Base-by-base conservation (phyloP, 169 alveolate genomes). In the Cryptosporidium ubiquitum region DNA sequence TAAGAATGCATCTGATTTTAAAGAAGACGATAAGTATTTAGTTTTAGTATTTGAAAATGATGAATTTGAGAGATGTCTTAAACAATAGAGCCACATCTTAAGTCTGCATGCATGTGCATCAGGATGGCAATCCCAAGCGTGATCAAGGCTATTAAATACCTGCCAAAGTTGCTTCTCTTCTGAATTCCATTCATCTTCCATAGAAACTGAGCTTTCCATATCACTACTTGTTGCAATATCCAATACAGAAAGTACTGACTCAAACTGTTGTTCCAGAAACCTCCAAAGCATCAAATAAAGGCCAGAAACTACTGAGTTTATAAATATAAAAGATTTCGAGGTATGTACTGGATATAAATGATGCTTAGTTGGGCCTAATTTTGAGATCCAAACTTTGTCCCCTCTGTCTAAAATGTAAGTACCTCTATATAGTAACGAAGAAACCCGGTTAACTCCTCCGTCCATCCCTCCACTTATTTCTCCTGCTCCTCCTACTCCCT, bases 21-120 rank as follows among this genome's bases (percentile, higher is more conserved):
- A n/a, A n/a, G 4, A 18, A 9, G 73, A 31, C 10, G 5, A 12
- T 7, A 12, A 6, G 14, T 20, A 5, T 14, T 31, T 66, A 2
- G 35, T 33, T 12, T 58, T 12, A 84, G 69, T 3, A 69, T 91
- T 84, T 91, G 86, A 2, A 5, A n/a, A 7, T 40, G 9, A 37
- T 33, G 86, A 37, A 26, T 0, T 26, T 23, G 86, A 75, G 33
- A 75, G 14, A 75, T 75, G 70, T 58, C 86, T 55, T n/a, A 75
- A 7, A 16, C 86, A 75, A 37, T 75, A 60, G 2, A 92, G 91
- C 93, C 92, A 86, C n/a, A 92, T 52, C 61, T 84, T 70, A 47
- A 92, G 73, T 18, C 94, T 84, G n/a, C 91, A 57, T 1, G 94
- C 94, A 44, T 89, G 93, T 2, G 94, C 94, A 73, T 92, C 94